These are phyloP conservation scores for Candida gorgasii DNA, from an alignment of 805 yeast genomes.

Conservation along the genomic window DNA sequence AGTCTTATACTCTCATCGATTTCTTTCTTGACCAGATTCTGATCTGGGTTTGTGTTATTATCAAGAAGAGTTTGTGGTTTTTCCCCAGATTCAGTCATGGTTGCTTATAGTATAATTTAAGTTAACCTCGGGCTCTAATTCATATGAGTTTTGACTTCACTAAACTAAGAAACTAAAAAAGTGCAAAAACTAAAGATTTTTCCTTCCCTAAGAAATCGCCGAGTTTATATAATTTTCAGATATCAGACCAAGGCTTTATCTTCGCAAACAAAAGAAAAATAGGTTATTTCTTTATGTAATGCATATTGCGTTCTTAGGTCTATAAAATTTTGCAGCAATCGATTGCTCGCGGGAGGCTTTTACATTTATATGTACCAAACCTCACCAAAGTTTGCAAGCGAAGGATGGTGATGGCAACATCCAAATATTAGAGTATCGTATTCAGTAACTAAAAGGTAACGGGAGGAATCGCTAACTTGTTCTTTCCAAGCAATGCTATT, in stretches of 20 bases:
- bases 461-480: background rate
- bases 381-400: too few species aligned
- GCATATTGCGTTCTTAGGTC: background rate
- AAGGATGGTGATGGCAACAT: too few species aligned
- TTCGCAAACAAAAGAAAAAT: background rate
- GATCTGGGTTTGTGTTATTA: background rate
- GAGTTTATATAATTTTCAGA: slow-evolving; percentile 2
- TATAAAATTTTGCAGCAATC: slow-evolving; percentile 1
- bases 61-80: background rate
- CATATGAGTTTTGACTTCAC: background rate
- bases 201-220: background rate
- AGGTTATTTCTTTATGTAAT: background rate
- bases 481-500: background rate
- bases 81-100: slow-evolving; percentile 5
- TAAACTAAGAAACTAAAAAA: background rate
- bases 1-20: slow-evolving; percentile 8
- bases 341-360: slow-evolving; percentile 6
- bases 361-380: too few species aligned
- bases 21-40: background rate
- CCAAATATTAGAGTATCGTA: too few species aligned
- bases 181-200: too few species aligned
- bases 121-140: background rate
- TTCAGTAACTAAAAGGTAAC: too few species aligned
- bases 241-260: background rate
- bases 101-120: background rate